phyloP scores from a whole-genome alignment of 1,284 basidiomycete genomes.

The Cutaneotrichosporon mucoides region DNA sequence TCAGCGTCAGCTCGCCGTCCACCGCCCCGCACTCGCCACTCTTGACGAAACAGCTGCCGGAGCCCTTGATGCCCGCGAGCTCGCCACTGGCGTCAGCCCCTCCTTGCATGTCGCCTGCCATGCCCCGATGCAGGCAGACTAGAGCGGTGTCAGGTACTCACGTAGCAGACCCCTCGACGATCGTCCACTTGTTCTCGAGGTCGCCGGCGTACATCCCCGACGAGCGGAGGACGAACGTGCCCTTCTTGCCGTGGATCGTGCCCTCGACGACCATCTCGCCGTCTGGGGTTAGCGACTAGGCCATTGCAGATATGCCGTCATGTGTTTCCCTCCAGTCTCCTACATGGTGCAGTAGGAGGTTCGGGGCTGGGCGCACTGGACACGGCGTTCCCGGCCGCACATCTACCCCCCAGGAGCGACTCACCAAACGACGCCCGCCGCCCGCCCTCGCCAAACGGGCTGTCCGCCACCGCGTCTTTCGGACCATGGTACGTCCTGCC shows the following conservation, averaged over 20 bases:
- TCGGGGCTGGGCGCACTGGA: no score
- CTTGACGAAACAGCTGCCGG: no score
- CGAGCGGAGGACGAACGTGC: background rate
- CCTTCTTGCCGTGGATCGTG: background rate
- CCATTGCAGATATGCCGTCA: no score
- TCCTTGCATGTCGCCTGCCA: no score
- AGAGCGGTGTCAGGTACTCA: background rate
- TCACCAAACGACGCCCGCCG: background rate
- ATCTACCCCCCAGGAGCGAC: background rate
- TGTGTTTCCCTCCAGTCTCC: no score
- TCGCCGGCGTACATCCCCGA: background rate
- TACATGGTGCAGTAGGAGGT: no score
- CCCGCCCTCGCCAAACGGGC: background rate
- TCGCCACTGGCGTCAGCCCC: no score
- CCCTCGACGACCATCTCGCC: background rate
- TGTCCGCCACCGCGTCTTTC: background rate
- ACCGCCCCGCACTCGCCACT: no score
- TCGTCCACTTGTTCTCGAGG: background rate
- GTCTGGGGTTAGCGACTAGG: background rate
- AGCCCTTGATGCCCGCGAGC: no score
- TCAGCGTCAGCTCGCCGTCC: no score
- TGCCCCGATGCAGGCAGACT: no score
- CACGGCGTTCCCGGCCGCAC: no score
- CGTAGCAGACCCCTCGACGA: background rate
- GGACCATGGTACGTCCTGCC: background rate